These are phyloP conservation scores for Filobasidium floriforme DNA, from an alignment of 768 basidiomycete species.

Conservation along the genomic window DNA sequence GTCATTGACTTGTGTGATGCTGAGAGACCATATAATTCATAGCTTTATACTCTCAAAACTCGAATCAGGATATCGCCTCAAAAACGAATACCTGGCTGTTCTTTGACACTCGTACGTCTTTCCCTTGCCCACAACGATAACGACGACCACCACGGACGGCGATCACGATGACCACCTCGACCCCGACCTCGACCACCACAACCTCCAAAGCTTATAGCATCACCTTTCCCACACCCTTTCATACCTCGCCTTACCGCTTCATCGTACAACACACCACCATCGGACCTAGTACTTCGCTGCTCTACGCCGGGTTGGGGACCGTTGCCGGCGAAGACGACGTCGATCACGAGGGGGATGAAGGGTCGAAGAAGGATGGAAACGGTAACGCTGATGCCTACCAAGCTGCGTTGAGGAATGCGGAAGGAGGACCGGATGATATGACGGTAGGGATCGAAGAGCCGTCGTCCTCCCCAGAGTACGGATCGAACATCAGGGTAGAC, in stretches of 20 bases:
- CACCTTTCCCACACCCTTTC: not conserved
- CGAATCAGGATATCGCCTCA: too few species aligned
- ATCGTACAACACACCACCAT: not conserved
- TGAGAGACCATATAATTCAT: too few species aligned
- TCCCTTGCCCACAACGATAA: not conserved
- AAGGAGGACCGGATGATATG: not conserved
- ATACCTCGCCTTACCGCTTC: not conserved
- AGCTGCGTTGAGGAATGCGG: not conserved
- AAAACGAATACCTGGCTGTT: too few species aligned
- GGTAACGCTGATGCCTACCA: not conserved
- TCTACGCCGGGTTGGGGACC: not conserved
- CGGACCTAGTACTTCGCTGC: not conserved
- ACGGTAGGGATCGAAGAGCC: not conserved
- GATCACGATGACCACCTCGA: not conserved
- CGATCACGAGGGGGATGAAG: not conserved
- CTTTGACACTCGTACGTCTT: too few species aligned
- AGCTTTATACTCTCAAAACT: too few species aligned
- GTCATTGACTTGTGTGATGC: too few species aligned
- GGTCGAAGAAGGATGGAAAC: not conserved
- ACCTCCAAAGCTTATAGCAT: not conserved
- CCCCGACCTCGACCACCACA: not conserved
- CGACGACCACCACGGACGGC: not conserved
- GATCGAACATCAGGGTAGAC: not conserved
- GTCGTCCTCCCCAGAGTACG: too few species aligned
- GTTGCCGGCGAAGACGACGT: not conserved